Conservation (phyloP, 768 basidiomycete genomes). For the Ephemerocybe angulata region DNA sequence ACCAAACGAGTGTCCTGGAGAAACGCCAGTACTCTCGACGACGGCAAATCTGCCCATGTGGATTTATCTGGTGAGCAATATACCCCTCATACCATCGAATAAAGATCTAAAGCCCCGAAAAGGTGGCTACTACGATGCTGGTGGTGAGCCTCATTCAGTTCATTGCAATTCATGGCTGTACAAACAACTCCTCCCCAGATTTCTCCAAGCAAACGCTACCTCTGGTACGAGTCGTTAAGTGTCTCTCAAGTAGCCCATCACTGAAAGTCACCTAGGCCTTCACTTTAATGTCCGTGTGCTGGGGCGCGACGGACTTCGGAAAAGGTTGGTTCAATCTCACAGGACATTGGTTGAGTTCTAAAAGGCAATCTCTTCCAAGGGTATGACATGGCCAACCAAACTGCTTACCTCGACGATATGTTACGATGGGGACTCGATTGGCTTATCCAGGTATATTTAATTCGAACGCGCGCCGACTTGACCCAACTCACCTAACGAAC, state of each 20-base stretch:
- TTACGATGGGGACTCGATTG: slow-evolving; percentile 90
- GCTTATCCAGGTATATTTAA: slow-evolving; percentile 70
- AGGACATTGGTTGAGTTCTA: neutral
- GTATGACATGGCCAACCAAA: slow-evolving; percentile 83
- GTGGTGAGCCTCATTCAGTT: slow-evolving; percentile 46
- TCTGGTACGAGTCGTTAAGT: slow-evolving; percentile 44
- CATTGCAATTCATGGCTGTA: too few relatives aligned
- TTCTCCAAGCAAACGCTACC: slow-evolving; percentile 89
- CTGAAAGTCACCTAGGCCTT: slow-evolving; percentile 50
- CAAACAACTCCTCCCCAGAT: slow-evolving; percentile 41
- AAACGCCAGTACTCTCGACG: slow-evolving; percentile 73
- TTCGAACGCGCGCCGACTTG: neutral
- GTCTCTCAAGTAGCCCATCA: neutral
- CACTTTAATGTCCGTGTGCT: slow-evolving; percentile 80
- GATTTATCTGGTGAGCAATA: slow-evolving; percentile 60
- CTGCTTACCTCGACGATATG: slow-evolving; percentile 87
- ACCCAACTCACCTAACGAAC: slow-evolving; percentile 3
- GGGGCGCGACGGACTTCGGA: slow-evolving; percentile 86
- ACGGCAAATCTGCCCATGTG: slow-evolving; percentile 69
- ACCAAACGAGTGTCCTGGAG: slow-evolving; percentile 82
- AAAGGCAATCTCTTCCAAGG: slow-evolving; percentile 35
- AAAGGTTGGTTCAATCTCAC: slow-evolving; percentile 42
- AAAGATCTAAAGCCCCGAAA: neutral
- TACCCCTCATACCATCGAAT: neutral
- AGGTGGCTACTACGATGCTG: slow-evolving; percentile 89